Evolutionary conservation across 345 rosid genomes (phyloP).

Genomic region (Rhodomyrtus tomentosa): DNA sequence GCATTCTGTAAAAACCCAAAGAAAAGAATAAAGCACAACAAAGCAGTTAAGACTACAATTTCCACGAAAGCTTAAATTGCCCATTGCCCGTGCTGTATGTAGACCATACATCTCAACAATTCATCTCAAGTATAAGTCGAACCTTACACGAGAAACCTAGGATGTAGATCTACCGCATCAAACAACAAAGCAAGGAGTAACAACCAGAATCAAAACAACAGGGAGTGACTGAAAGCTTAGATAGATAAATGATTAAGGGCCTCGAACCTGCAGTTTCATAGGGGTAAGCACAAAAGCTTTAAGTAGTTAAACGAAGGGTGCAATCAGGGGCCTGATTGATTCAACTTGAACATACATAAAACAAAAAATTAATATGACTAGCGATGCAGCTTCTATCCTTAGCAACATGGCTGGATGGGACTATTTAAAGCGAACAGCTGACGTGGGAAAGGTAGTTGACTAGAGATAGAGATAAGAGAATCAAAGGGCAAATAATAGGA

Average conservation of each 20-base stretch:
- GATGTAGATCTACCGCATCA: neutral
- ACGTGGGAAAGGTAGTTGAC: neutral
- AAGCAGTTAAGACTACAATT: neutral
- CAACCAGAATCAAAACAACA: neutral
- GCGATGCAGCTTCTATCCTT: neutral
- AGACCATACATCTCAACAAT: neutral
- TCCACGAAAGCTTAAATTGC: neutral
- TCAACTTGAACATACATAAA: neutral
- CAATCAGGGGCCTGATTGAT: neutral
- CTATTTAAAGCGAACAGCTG: neutral
- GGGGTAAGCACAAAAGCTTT: neutral
- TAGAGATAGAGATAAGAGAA: neutral
- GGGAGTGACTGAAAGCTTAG: neutral
- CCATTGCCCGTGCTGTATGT: neutral
- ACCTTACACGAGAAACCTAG: neutral
- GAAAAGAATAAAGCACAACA: neutral
- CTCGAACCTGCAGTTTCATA: neutral
- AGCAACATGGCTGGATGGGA: neutral
- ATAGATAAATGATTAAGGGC: neutral
- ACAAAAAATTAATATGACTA: neutral
- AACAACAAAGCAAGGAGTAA: neutral
- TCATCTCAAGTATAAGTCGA: neutral
- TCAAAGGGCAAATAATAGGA: neutral
- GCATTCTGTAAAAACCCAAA: neutral
- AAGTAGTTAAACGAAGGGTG: neutral